These are phyloP conservation scores for Glarea lozoyensis DNA, from an alignment of 495 filamentous ascomycete species.

Conservation along the genomic window DNA sequence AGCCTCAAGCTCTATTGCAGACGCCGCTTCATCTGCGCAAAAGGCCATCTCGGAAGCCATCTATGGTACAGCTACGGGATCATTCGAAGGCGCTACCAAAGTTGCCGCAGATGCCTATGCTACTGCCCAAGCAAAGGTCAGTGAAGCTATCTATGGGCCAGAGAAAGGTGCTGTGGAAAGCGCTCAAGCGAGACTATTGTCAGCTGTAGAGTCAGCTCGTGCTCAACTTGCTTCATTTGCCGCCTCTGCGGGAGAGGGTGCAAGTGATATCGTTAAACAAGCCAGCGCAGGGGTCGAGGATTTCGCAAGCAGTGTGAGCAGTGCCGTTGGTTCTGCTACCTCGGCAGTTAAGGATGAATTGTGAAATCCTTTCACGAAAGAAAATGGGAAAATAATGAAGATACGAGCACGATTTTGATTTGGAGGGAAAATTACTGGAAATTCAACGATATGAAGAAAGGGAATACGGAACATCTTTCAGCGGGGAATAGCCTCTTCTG, in stretches of 20 bases:
- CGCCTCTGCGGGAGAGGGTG: slow-evolving; percentile 15
- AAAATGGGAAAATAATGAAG: too few relatives aligned
- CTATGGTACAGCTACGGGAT: slow-evolving; percentile 45
- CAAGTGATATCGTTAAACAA: slow-evolving; percentile 9
- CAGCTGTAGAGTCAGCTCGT: slow-evolving; percentile 17
- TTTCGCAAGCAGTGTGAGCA: slow-evolving; percentile 20
- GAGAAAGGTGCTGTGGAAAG: slow-evolving; percentile 25
- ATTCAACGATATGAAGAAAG: not conserved
- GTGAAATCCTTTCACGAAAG: too few relatives aligned
- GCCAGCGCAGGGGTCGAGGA: slow-evolving; percentile 22
- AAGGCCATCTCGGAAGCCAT: slow-evolving; percentile 44
- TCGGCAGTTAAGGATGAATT: slow-evolving; percentile 14
- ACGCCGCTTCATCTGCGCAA: slow-evolving; percentile 29
- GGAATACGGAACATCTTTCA: too few relatives aligned
- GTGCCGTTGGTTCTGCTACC: slow-evolving; percentile 11
- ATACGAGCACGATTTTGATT: too few relatives aligned
- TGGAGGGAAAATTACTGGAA: not conserved
- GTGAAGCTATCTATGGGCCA: slow-evolving; percentile 12
- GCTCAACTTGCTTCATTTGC: slow-evolving; percentile 19
- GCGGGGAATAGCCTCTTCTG: too few relatives aligned
- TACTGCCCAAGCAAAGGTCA: slow-evolving; percentile 23
- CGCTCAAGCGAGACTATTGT: slow-evolving; percentile 16
- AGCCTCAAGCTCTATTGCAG: slow-evolving; percentile 15
- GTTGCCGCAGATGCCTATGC: slow-evolving; percentile 32
- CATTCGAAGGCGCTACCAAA: slow-evolving; percentile 37